phyloP scores from a whole-genome alignment of 163 green algal genomes.

The Scenedesmus sp. region DNA sequence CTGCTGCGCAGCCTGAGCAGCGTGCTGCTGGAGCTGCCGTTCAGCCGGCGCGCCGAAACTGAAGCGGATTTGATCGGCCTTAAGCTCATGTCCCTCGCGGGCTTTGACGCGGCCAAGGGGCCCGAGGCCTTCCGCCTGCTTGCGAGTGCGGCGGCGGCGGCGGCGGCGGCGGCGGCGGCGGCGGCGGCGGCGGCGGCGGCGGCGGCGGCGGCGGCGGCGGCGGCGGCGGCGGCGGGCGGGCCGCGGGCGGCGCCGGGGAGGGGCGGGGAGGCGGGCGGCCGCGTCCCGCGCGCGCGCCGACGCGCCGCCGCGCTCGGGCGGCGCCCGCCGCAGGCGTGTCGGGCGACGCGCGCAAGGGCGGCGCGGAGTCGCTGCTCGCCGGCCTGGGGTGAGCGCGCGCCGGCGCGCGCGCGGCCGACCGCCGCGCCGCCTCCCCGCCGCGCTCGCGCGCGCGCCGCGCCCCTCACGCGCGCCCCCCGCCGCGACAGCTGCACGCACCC shows the following conservation, averaged over 20 bases:
- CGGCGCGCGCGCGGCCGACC: too few species aligned
- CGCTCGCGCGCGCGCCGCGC: too few species aligned
- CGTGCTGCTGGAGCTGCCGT: slow-evolving; percentile 57
- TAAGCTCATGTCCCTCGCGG: slow-evolving; percentile 61
- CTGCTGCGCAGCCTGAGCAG: slow-evolving; percentile 40
- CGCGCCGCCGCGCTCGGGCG: neutral
- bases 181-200: neutral
- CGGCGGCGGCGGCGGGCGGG: too few species aligned
- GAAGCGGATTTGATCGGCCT: slow-evolving; percentile 62
- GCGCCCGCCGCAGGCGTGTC: slow-evolving; percentile 17
- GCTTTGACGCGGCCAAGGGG: slow-evolving; percentile 41
- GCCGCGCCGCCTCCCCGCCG: too few species aligned
- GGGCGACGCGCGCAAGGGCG: neutral
- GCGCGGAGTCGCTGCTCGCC: slow-evolving; percentile 35
- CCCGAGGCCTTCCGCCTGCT: slow-evolving; percentile 46
- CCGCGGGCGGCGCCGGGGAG: too few species aligned
- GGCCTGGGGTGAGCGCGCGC: too few species aligned
- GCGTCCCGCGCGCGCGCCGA: neutral
- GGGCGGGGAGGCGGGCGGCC: too few species aligned
- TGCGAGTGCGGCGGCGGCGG: slow-evolving; percentile 8
- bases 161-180: neutral
- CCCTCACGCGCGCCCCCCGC: too few species aligned
- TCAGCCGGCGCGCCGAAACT: slow-evolving; percentile 51
- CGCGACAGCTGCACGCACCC: slow-evolving; percentile 47
- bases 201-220: neutral